A percentile compares a stretch with the other conserved stretches of the same genome.
Conservation (phyloP, 2,329 filamentous ascomycete species). For the Aureobasidium sp. region DNA sequence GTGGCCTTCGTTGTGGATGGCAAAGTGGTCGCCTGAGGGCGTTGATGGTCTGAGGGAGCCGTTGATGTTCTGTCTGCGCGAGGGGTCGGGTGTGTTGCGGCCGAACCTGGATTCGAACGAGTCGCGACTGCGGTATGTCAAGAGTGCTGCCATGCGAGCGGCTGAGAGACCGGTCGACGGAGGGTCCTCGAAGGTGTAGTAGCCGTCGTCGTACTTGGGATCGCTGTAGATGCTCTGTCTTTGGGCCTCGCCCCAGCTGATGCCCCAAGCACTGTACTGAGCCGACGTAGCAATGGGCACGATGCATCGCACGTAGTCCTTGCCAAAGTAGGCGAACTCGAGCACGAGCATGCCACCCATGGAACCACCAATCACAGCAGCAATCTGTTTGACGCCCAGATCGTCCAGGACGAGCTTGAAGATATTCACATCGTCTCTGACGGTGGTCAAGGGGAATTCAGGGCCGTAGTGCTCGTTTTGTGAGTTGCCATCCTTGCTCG, state of each 20-base stretch:
- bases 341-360: constrained; percentile 88
- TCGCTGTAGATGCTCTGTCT: constrained; percentile 94
- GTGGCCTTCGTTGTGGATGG: constrained; percentile 48
- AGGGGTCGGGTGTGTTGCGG: constrained; percentile 81
- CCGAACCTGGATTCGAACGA: constrained; percentile 96
- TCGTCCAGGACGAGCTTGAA: constrained; percentile 77
- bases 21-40: constrained; percentile 41
- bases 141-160: constrained; percentile 89
- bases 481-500: constrained; percentile 73
- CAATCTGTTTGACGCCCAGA: constrained; percentile 69
- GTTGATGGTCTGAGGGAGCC: constrained; percentile 46
- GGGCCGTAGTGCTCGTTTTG: constrained; percentile 77
- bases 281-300: constrained; percentile 82
- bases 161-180: constrained; percentile 82
- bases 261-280: constrained; percentile 80
- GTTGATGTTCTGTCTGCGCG: constrained; percentile 75
- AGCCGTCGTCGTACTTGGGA: constrained; percentile 96
- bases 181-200: constrained; percentile 82
- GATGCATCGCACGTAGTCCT: constrained; percentile 71
- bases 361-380: constrained; percentile 73
- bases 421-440: constrained; percentile 87
- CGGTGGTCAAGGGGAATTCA: constrained; percentile 91
- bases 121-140: constrained; percentile 94
- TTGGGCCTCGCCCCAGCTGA: constrained; percentile 85
- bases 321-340: constrained; percentile 87